These are phyloP conservation scores for Agaricus bisporus DNA, from an alignment of 768 basidiomycete species.

Conservation along the genomic window DNA sequence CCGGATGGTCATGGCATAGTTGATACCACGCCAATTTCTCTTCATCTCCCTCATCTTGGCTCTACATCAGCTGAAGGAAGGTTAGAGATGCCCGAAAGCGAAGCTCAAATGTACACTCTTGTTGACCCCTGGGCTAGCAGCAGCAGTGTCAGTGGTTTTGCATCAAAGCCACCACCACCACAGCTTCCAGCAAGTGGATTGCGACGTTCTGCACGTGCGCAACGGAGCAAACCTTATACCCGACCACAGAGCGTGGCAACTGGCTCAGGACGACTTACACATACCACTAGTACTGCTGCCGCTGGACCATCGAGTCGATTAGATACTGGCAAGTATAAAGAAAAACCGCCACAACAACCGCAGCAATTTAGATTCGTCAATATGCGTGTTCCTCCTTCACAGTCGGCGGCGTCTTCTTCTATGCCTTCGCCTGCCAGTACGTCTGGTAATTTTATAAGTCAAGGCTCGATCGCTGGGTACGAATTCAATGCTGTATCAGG, in stretches of 20 bases:
- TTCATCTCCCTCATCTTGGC: conserved; percentile 11
- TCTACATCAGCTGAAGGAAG: conserved; percentile 9
- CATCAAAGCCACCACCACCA: background rate
- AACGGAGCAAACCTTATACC: conserved; percentile 16
- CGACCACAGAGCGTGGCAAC: conserved; percentile 16
- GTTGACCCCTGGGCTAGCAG: conserved; percentile 4
- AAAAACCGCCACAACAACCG: no score
- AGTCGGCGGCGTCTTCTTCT: conserved; percentile 5
- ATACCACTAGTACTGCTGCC: conserved; percentile 5
- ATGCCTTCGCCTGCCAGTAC: conserved; percentile 7
- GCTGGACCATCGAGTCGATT: conserved; percentile 5
- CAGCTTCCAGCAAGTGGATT: no score
- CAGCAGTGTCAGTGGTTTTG: conserved; percentile 8
- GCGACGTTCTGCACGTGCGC: no score
- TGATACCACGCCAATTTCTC: conserved; percentile 11
- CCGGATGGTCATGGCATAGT: background rate
- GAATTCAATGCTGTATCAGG: background rate
- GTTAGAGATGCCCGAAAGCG: conserved; percentile 10
- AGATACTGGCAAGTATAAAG: no score
- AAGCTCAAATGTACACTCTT: background rate
- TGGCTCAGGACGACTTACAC: background rate
- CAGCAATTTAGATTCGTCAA: conserved; percentile 5
- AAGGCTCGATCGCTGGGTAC: conserved; percentile 11
- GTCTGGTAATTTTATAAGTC: background rate
- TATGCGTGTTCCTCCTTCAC: background rate